Evolutionary conservation across 2,329 filamentous ascomycete genomes (phyloP).

Genomic region (Hypocreales sp.): DNA sequence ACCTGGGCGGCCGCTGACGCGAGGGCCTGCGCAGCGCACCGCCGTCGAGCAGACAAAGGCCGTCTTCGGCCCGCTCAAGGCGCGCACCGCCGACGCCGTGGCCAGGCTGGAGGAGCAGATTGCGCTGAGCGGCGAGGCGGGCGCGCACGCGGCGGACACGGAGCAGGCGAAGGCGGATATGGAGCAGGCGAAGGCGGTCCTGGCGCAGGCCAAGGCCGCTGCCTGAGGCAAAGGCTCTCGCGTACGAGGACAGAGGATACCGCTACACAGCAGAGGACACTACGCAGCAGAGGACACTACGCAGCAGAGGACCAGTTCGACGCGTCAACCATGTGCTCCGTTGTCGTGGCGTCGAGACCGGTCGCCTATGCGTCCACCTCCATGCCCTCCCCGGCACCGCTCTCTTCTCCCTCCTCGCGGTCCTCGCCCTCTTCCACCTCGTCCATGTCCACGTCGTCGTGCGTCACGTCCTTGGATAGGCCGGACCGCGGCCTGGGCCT

Average conservation of each 20-base stretch:
- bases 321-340: too few relatives aligned
- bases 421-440: conserved; percentile 29
- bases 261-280: too few relatives aligned
- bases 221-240: not conserved
- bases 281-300: too few relatives aligned
- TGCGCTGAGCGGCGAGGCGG: conserved; percentile 41
- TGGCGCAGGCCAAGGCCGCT: not conserved
- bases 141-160: conserved; percentile 31
- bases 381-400: conserved; percentile 44
- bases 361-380: conserved; percentile 34
- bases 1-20: not conserved
- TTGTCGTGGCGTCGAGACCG: not conserved
- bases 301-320: too few relatives aligned
- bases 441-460: conserved; percentile 44
- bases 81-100: conserved; percentile 57
- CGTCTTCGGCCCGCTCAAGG: conserved; percentile 57
- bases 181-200: conserved; percentile 26
- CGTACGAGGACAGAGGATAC: too few relatives aligned
- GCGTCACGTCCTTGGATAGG: conserved; percentile 14
- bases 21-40: conserved; percentile 39
- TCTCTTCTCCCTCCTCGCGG: conserved; percentile 12
- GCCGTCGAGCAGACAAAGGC: conserved; percentile 79
- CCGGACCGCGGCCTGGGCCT: conserved; percentile 3
- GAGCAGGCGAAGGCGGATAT: conserved; percentile 38
- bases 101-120: conserved; percentile 62